Conservation (phyloP, 805 yeast species). For the Saccharomyces eubayanus region DNA sequence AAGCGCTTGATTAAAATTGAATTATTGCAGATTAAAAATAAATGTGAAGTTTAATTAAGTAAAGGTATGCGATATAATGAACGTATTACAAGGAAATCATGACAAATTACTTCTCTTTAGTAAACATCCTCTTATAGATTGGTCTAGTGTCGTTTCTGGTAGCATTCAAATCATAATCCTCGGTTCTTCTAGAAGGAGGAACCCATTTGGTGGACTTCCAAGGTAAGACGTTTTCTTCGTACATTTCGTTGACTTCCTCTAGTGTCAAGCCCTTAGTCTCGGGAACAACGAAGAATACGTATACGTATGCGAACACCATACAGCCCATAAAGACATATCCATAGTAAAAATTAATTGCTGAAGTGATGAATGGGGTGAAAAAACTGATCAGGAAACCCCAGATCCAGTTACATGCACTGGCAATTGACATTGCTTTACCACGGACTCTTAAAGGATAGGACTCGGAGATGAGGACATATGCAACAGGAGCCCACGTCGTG, state of each 20-base stretch:
- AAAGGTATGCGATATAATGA: conserved; percentile 37
- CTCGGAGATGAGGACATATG: conserved; percentile 54
- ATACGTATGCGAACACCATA: conserved; percentile 49
- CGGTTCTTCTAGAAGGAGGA: conserved; percentile 38
- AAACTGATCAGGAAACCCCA: conserved; percentile 62
- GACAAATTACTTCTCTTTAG: conserved; percentile 4
- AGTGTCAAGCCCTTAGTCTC: conserved; percentile 77
- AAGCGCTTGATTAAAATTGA: not conserved
- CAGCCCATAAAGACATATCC: conserved; percentile 63
- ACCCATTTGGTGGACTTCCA: conserved; percentile 46
- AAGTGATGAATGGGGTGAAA: conserved; percentile 66
- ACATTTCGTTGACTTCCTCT: conserved; percentile 73
- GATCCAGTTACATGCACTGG: conserved; percentile 52
- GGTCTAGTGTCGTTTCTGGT: conserved; percentile 25
- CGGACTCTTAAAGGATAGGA: conserved; percentile 63
- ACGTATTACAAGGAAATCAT: conserved; percentile 22
- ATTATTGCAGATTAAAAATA: conserved; percentile 25
- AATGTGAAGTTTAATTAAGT: conserved; percentile 25
- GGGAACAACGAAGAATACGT: conserved; percentile 63
- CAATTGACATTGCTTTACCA: conserved; percentile 45
- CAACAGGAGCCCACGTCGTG: conserved; percentile 64
- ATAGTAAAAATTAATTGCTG: conserved; percentile 58
- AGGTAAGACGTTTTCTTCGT: conserved; percentile 35
- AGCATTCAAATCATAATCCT: conserved; percentile 23
- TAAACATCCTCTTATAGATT: conserved; percentile 22